These are phyloP conservation scores for Globisporangium carolinianum DNA, from an alignment of 352 stramenopile genomes.

Conservation along the genomic window DNA sequence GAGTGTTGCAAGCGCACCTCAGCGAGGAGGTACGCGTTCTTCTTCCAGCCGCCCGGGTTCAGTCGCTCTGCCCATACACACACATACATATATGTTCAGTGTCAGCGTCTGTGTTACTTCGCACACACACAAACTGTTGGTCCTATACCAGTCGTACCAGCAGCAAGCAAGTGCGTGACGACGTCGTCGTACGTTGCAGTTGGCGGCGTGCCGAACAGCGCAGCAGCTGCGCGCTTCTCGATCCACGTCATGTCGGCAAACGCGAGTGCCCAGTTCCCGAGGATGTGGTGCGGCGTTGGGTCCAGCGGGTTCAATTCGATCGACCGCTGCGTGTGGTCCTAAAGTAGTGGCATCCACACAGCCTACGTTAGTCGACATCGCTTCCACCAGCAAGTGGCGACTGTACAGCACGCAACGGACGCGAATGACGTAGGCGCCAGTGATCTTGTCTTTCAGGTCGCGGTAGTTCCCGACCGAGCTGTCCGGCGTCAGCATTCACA, in stretches of 20 bases:
- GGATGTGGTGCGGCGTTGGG: slow-evolving; percentile 56
- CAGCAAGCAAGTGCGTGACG: slow-evolving; percentile 38
- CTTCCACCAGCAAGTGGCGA: too few relatives aligned
- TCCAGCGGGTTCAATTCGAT: slow-evolving; percentile 68
- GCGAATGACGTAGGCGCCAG: slow-evolving; percentile 58
- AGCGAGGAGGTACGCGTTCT: slow-evolving; percentile 59
- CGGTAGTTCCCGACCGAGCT: slow-evolving; percentile 54
- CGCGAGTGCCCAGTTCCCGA: slow-evolving; percentile 73
- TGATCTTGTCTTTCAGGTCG: slow-evolving; percentile 65
- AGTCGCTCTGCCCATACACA: slow-evolving; percentile 29
- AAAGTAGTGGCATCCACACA: not conserved
- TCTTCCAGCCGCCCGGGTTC: slow-evolving; percentile 72
- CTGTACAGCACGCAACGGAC: slow-evolving; percentile 10
- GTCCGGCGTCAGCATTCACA: not conserved
- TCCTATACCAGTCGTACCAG: slow-evolving; percentile 19
- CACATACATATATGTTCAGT: too few relatives aligned
- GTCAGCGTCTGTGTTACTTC: too few relatives aligned
- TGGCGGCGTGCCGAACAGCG: slow-evolving; percentile 59
- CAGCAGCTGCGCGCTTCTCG: slow-evolving; percentile 54
- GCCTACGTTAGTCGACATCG: too few relatives aligned
- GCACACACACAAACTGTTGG: too few relatives aligned
- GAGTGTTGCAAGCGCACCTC: slow-evolving; percentile 19
- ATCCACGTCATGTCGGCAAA: slow-evolving; percentile 77
- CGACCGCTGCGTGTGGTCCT: slow-evolving; percentile 57
- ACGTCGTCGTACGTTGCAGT: slow-evolving; percentile 60